Base-by-base conservation (phyloP, 768 basidiomycete species). In the Paxillus ammoniavirescens region DNA sequence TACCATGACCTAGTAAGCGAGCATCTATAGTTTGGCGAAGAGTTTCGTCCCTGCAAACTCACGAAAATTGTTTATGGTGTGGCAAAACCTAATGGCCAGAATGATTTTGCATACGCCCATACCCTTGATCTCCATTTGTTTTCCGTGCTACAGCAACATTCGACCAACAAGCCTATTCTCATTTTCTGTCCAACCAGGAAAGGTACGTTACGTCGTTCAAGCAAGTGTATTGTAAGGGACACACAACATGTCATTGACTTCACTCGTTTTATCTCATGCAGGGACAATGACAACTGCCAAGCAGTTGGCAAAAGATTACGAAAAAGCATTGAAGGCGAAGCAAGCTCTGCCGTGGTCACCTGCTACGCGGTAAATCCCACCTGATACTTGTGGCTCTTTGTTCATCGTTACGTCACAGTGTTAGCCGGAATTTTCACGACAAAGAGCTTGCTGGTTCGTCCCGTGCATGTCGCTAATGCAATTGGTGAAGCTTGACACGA, bases 121-220 rank as follows among this genome's bases (percentile, higher is more conserved):
- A 77, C 72, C 5, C 77, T 98, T 12, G 90, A 95, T 65, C 79
- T 71, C 61, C 87, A 82, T 55, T 67, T 98, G 8, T 95, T 87
- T 63, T 62, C 77, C 0, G 67, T 88, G n/a, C 75, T 98, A 54
- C 82, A 86, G 57, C 74, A 83, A 58, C 83, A 94, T 62, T 83
- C 87, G 0, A 73, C 76, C 13, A 83, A 87, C 28, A 95, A 94
- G 67, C 93, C 96, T 0, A 87, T 92, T 15, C 72, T 99, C 46
- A 72, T 98, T 8, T 99, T 99, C 65, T 89, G 87, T 57, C 77
- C 91, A 15, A 98, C 96, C 2, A 79, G 96, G 60, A 94, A 89
- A 77, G 87, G 93, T 88, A 38, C 47, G 50, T 4, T 88, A 38
- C 47, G 50, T 4, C 37, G 21, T 42, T 17, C 18, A 12, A n/a